Percentiles rank a stretch among this genome's conserved stretches.
Evolutionary conservation across 2,329 filamentous ascomycete species (phyloP).

Genomic region (Botryotinia convoluta): DNA sequence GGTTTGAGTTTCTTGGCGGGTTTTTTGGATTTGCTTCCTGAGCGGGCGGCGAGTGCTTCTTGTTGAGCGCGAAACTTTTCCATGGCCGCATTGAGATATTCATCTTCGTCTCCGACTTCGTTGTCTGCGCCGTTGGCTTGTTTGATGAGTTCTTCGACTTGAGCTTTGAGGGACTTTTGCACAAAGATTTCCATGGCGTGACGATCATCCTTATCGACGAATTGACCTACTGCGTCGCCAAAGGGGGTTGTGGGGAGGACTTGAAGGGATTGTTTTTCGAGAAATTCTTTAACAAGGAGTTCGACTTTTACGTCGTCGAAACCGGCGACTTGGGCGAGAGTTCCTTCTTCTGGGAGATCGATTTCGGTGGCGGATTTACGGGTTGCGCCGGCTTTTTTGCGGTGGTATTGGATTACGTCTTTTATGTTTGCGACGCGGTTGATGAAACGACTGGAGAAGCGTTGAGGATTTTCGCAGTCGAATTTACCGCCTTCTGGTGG

Average conservation of each 20-base stretch:
- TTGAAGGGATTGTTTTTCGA: conserved; percentile 76
- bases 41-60: conserved; percentile 63
- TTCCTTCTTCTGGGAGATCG: conserved; percentile 61
- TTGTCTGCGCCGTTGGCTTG: conserved; percentile 46
- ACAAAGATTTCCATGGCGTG: conserved; percentile 84
- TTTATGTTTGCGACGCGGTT: conserved; percentile 91
- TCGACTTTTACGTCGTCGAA: conserved; percentile 80
- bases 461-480: conserved; percentile 90
- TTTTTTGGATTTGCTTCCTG: conserved; percentile 49
- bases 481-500: conserved; percentile 81
- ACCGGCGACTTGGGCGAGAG: conserved; percentile 59
- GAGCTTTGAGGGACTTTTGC: conserved; percentile 65
- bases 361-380: conserved; percentile 45
- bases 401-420: conserved; percentile 89
- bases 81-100: conserved; percentile 71
- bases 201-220: conserved; percentile 93
- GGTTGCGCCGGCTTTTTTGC: conserved; percentile 68
- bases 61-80: conserved; percentile 71
- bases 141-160: conserved; percentile 65
- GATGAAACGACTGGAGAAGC: conserved; percentile 89
- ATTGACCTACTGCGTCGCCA: conserved; percentile 87
- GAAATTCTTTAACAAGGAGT: conserved; percentile 81
- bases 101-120: conserved; percentile 64
- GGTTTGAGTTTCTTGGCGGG: conserved; percentile 49
- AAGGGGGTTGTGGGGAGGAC: conserved; percentile 92